Percentiles rank a stretch among this genome's conserved stretches.
Conservation (phyloP, 495 filamentous ascomycete genomes). For the Xylaria grammica region DNA sequence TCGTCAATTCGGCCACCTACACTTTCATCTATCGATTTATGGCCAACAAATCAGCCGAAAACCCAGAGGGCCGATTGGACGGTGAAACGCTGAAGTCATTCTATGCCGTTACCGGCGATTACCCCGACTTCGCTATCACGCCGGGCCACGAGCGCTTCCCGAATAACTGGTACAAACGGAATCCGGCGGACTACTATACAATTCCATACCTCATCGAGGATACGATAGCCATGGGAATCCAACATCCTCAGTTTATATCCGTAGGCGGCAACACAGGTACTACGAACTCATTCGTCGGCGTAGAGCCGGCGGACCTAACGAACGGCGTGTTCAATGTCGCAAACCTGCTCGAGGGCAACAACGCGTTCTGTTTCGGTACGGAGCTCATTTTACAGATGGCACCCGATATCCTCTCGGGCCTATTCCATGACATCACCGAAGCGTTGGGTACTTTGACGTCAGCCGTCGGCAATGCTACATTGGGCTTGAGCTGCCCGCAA, state of each 20-base stretch:
- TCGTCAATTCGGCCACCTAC: slow-evolving; percentile 53
- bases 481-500: slow-evolving; percentile 34
- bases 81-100: slow-evolving; percentile 52
- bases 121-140: slow-evolving; percentile 45
- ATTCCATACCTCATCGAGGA: slow-evolving; percentile 30
- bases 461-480: slow-evolving; percentile 20
- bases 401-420: slow-evolving; percentile 45
- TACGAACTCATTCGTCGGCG: slow-evolving; percentile 59
- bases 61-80: slow-evolving; percentile 51
- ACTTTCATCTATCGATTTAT: slow-evolving; percentile 52
- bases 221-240: slow-evolving; percentile 47
- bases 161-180: slow-evolving; percentile 64
- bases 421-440: slow-evolving; percentile 40
- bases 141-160: slow-evolving; percentile 60
- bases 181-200: slow-evolving; percentile 39
- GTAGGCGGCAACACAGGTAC: slow-evolving; percentile 64
- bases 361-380: slow-evolving; percentile 54
- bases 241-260: slow-evolving; percentile 30
- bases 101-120: slow-evolving; percentile 47
- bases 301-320: slow-evolving; percentile 55
- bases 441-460: slow-evolving; percentile 35
- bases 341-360: slow-evolving; percentile 52
- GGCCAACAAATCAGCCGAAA: slow-evolving; percentile 52
- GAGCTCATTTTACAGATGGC: slow-evolving; percentile 48
- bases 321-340: slow-evolving; percentile 52